A percentile compares a stretch with the other conserved stretches of the same genome.
Conservation (phyloP, 2,329 filamentous ascomycete genomes). For the Diaporthe longicolla region DNA sequence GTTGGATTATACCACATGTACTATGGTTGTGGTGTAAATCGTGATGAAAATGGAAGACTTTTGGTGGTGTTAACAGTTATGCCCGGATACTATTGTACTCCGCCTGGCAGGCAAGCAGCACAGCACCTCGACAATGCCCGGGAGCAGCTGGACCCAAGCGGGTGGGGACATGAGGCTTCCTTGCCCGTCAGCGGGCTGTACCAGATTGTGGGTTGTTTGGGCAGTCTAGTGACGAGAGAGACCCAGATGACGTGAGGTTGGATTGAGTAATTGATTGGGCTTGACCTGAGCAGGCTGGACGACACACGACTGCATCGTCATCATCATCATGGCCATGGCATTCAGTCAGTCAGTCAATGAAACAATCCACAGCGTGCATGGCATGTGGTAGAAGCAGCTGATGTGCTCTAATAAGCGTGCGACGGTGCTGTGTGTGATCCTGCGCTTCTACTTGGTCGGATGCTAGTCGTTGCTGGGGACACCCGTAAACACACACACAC, state of each 20-base stretch:
- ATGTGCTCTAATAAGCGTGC: not conserved
- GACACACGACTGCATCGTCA: conserved; percentile 6
- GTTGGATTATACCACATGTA: no score
- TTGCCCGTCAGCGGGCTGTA: conserved; percentile 27
- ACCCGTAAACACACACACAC: conserved; percentile 30
- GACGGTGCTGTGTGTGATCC: conserved; percentile 15
- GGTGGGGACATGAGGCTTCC: conserved; percentile 22
- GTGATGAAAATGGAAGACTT: no score
- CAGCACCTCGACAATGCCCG: no score
- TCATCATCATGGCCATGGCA: not conserved
- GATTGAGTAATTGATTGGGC: not conserved
- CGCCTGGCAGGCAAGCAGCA: not conserved
- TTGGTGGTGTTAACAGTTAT: no score
- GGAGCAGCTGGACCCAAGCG: conserved; percentile 17
- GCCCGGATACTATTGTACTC: no score
- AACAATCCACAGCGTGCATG: no score
- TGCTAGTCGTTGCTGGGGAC: conserved; percentile 21
- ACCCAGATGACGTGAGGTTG: conserved; percentile 30
- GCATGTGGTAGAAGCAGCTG: not conserved
- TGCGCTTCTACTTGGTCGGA: conserved; percentile 22
- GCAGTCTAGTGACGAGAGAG: conserved; percentile 7
- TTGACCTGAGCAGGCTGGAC: not conserved
- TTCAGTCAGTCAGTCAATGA: no score
- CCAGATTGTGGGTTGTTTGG: conserved; percentile 2
- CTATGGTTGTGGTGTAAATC: no score